Conservation (phyloP, 2,329 filamentous ascomycete species). For the Atkinsonella texensis region DNA sequence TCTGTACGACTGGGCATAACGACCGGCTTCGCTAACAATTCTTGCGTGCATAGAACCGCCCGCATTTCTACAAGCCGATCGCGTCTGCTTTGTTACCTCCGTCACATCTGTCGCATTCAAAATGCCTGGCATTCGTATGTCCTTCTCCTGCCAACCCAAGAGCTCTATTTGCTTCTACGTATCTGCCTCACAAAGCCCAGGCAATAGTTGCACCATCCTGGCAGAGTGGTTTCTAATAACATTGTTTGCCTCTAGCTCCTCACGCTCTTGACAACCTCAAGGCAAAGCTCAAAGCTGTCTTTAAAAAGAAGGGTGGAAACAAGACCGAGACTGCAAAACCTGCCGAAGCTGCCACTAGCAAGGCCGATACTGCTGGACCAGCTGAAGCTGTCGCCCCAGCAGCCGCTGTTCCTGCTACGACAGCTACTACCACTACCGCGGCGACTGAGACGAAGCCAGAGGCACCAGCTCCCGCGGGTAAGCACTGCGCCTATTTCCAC, state of each 20-base stretch:
- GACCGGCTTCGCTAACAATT: neutral
- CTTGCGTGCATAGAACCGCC: neutral
- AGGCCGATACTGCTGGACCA: slow-evolving; percentile 17
- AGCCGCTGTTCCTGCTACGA: slow-evolving; percentile 15
- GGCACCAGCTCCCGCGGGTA: slow-evolving; percentile 19
- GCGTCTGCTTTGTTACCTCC: neutral
- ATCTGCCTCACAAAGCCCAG: neutral
- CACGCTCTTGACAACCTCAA: slow-evolving; percentile 42
- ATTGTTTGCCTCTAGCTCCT: slow-evolving; percentile 24
- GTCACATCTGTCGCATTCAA: slow-evolving; percentile 13
- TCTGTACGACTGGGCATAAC: neutral
- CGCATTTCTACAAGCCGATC: neutral
- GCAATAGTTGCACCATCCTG: neutral
- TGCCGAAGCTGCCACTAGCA: slow-evolving; percentile 6
- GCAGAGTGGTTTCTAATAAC: slow-evolving; percentile 3
- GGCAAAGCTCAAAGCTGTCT: slow-evolving; percentile 41
- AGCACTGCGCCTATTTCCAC: slow-evolving; percentile 6
- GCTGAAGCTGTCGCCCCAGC: slow-evolving; percentile 13
- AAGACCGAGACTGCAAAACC: slow-evolving; percentile 11
- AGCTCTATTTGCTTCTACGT: neutral
- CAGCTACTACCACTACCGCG: slow-evolving; percentile 16
- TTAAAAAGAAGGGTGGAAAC: slow-evolving; percentile 35
- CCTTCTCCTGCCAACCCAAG: neutral
- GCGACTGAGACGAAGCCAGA: slow-evolving; percentile 24
- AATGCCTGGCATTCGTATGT: slow-evolving; percentile 44